phyloP scores from a whole-genome alignment of 495 filamentous ascomycete species.

The Collariella sp. region DNA sequence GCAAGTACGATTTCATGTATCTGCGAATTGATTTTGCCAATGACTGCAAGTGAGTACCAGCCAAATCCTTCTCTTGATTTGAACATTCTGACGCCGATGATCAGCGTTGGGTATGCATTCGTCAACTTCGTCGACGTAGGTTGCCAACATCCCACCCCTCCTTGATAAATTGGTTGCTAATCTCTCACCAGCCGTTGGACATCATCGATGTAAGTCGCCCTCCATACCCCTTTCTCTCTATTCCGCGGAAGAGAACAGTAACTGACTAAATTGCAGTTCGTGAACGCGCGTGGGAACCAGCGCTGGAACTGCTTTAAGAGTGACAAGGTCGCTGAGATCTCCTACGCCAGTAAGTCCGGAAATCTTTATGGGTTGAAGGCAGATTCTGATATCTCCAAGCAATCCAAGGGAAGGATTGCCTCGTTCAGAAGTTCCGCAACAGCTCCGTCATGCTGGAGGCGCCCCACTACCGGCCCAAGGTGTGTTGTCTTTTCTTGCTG shows the following conservation, averaged over 20 bases:
- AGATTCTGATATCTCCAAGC: constrained; percentile 40
- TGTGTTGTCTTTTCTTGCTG: constrained; percentile 24
- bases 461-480: constrained; percentile 74
- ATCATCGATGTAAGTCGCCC: constrained; percentile 54
- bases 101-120: constrained; percentile 93
- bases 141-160: neutral
- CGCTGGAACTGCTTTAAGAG: constrained; percentile 78
- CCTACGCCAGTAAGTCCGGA: constrained; percentile 73
- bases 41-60: constrained; percentile 67
- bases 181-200: constrained; percentile 49
- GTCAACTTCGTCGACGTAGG: constrained; percentile 85
- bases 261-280: constrained; percentile 50
- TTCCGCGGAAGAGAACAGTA: constrained; percentile 9
- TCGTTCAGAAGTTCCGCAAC: constrained; percentile 92
- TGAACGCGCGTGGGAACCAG: constrained; percentile 58
- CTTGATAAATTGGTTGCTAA: constrained; percentile 22
- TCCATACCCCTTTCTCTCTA: neutral
- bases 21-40: constrained; percentile 87
- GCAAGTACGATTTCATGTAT: constrained; percentile 91
- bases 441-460: constrained; percentile 88
- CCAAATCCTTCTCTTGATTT: neutral
- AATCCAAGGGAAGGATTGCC: constrained; percentile 82
- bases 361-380: neutral
- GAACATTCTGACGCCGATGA: constrained; percentile 20
- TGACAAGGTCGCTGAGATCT: constrained; percentile 81